phyloP scores from a whole-genome alignment of 305 asterid genomes.

The Fraxinus xanthoxyloides region DNA sequence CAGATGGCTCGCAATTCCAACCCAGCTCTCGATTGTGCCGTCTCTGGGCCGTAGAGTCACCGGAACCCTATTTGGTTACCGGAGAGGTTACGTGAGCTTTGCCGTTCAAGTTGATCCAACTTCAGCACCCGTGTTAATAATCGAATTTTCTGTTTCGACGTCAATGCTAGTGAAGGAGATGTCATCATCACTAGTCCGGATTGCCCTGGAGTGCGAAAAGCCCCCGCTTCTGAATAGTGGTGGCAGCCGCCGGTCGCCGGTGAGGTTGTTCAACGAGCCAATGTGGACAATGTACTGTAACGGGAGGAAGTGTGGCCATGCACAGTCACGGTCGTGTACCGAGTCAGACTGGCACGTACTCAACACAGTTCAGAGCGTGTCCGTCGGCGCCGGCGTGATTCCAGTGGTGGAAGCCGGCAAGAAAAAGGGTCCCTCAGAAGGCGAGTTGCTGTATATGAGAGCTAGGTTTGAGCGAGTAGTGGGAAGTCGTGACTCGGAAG shows the following conservation, averaged over 20 bases:
- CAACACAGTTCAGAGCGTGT: conserved; percentile 61
- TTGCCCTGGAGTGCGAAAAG: conserved; percentile 55
- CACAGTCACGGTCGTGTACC: conserved; percentile 44
- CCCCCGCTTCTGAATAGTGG: not conserved
- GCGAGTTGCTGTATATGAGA: conserved; percentile 78
- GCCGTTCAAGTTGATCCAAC: conserved; percentile 40
- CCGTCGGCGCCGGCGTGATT: conserved; percentile 86
- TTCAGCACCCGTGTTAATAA: conserved; percentile 37
- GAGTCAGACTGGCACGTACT: conserved; percentile 76
- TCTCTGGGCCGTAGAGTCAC: conserved; percentile 54
- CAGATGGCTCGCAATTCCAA: conserved; percentile 35
- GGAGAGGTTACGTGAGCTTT: conserved; percentile 56
- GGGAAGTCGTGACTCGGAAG: conserved; percentile 82
- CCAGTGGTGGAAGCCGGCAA: conserved; percentile 59
- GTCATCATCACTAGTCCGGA: conserved; percentile 56
- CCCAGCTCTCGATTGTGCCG: conserved; percentile 36
- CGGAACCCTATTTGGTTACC: conserved; percentile 56
- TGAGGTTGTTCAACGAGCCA: conserved; percentile 45
- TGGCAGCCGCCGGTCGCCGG: not conserved
- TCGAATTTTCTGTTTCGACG: conserved; percentile 49
- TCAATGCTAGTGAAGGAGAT: conserved; percentile 51
- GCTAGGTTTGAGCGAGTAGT: conserved; percentile 81
- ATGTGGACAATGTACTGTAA: conserved; percentile 82
- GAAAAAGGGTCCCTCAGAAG: conserved; percentile 44
- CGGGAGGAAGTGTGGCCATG: conserved; percentile 66